A percentile compares a stretch with the other conserved stretches of the same genome.
phyloP scores from a whole-genome alignment of 75 land plant genomes.

The Pinus albicaulis region DNA sequence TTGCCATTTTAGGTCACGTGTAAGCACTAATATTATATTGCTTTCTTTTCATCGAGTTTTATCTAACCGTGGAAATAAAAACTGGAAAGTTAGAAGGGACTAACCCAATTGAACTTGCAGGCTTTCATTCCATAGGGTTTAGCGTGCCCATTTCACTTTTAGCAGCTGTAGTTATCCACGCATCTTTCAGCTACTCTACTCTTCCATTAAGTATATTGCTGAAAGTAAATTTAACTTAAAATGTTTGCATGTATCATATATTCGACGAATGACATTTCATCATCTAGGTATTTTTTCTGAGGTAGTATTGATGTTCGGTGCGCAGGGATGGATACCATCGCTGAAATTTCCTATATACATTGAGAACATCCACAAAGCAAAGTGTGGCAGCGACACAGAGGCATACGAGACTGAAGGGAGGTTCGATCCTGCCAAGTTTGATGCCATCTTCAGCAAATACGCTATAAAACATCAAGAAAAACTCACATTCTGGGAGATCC shows the following conservation, averaged over 20 bases:
- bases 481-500: too few species aligned
- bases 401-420: conserved; percentile 7
- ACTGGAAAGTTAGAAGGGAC: neutral
- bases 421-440: too few species aligned
- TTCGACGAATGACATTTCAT: neutral
- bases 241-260: neutral
- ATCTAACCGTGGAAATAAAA: too few species aligned
- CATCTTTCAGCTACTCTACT: conserved; percentile 52
- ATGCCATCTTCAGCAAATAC: too few species aligned
- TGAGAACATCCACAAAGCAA: conserved; percentile 9
- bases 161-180: conserved; percentile 46
- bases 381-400: conserved; percentile 64
- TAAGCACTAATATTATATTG: too few species aligned
- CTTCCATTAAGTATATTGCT: conserved; percentile 44
- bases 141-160: conserved; percentile 37
- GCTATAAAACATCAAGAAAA: too few species aligned
- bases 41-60: too few species aligned
- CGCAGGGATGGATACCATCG: conserved; percentile 10
- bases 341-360: too few species aligned
- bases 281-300: neutral
- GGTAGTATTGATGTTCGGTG: neutral
- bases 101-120: conserved; percentile 24
- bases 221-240: neutral
- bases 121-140: conserved; percentile 60
- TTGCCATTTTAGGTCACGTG: too few species aligned